Conservation (phyloP, 129 eudicot species). For the Ambrosia artemisiifolia region DNA sequence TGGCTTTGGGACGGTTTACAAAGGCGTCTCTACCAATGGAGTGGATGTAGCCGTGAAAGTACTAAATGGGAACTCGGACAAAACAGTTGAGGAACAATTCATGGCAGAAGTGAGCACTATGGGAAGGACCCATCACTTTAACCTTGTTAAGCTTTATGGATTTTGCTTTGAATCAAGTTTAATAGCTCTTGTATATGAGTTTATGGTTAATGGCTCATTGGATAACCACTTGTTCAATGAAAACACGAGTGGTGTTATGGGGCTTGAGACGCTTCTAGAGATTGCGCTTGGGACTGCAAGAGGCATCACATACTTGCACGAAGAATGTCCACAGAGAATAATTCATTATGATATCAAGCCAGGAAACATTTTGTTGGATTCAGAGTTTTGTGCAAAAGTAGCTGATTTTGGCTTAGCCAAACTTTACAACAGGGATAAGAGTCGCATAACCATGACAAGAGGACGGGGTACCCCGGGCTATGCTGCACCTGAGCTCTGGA, state of each 20-base stretch:
- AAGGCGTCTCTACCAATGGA: not conserved
- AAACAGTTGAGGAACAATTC: not conserved
- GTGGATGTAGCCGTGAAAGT: not conserved
- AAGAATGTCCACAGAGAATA: slow-evolving; percentile 23
- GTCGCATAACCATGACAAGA: too few relatives aligned
- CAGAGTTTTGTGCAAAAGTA: slow-evolving; percentile 9
- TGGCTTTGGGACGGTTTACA: too few relatives aligned
- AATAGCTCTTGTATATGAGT: too few relatives aligned
- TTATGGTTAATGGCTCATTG: slow-evolving; percentile 25
- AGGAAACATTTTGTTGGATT: slow-evolving; percentile 22
- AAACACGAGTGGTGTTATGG: not conserved
- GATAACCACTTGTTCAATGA: slow-evolving; percentile 3
- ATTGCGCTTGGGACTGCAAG: slow-evolving; percentile 13
- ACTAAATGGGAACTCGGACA: not conserved
- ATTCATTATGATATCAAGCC: slow-evolving; percentile 31
- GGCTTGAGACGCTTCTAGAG: slow-evolving; percentile 1
- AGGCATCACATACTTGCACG: slow-evolving; percentile 10
- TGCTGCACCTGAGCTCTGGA: slow-evolving; percentile 13
- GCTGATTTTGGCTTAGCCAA: slow-evolving; percentile 9
- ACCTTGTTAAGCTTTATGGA: too few relatives aligned
- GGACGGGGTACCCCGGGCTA: slow-evolving; percentile 12
- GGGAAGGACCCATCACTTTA: too few relatives aligned
- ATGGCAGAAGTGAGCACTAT: too few relatives aligned
- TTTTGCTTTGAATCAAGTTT: not conserved
- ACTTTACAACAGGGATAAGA: not conserved